Percentiles rank a stretch among this genome's conserved stretches.
phyloP scores from a whole-genome alignment of 179 eudicot genomes.

The Pouteria campechiana region DNA sequence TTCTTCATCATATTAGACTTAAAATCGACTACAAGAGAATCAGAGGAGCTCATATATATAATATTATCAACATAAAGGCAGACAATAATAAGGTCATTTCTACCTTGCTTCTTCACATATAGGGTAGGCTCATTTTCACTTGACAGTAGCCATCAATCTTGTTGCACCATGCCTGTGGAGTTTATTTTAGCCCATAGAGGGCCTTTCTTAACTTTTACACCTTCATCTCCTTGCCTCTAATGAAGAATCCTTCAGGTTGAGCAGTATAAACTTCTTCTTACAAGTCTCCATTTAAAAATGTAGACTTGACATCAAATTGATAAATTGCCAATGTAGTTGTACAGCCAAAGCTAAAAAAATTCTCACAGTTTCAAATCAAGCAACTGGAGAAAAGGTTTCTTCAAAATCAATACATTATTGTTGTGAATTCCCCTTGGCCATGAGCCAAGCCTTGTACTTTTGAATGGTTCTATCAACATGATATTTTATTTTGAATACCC shows the following conservation, averaged over 20 bases:
- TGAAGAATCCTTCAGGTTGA: too few species aligned
- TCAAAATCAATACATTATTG: neutral
- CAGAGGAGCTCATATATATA: neutral
- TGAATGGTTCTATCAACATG: too few species aligned
- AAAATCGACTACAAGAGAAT: neutral
- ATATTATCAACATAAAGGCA: neutral
- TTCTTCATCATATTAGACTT: neutral
- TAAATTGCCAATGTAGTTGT: neutral
- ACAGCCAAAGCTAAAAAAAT: too few species aligned
- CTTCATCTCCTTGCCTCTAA: too few species aligned
- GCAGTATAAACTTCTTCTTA: neutral
- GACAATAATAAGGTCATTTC: neutral
- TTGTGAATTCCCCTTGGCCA: neutral
- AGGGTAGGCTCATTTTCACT: constrained; percentile 2
- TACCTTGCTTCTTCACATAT: neutral
- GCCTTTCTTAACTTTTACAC: neutral
- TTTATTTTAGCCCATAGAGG: neutral
- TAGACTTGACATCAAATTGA: constrained; percentile 3
- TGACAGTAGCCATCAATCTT: neutral
- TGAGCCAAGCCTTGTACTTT: neutral
- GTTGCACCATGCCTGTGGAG: neutral
- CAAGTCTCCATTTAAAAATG: constrained; percentile 1
- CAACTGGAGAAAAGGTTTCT: neutral
- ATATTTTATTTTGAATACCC: neutral
- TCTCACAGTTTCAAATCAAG: too few species aligned